Percentiles rank a stretch among this genome's conserved stretches.
These are phyloP conservation scores for Trichoderma brevicompactum DNA, from an alignment of 2,329 filamentous ascomycete species.

Conservation along the genomic window DNA sequence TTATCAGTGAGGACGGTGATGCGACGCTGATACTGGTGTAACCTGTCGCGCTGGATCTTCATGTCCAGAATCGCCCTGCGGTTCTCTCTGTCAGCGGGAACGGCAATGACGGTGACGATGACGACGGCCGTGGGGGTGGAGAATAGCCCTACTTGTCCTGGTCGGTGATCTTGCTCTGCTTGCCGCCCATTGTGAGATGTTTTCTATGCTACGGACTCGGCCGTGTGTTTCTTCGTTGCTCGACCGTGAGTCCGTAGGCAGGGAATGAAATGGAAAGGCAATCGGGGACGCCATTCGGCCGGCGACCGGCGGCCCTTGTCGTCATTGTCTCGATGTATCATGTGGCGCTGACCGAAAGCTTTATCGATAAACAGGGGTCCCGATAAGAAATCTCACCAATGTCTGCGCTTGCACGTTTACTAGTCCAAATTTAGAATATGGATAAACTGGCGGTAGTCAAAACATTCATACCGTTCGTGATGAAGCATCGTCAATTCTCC, in stretches of 20 bases:
- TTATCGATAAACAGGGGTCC: slow-evolving; percentile 25
- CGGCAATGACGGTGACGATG: background rate
- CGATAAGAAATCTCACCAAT: background rate
- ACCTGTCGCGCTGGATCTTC: slow-evolving; percentile 95
- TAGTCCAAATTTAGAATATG: background rate
- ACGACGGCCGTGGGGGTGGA: background rate
- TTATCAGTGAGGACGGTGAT: slow-evolving; percentile 84
- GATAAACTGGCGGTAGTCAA: background rate
- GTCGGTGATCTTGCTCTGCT: slow-evolving; percentile 61
- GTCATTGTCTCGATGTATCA: slow-evolving; percentile 28
- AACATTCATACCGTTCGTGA: no score
- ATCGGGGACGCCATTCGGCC: background rate
- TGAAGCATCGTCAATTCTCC: no score
- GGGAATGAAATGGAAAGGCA: background rate
- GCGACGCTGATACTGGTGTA: slow-evolving; percentile 92
- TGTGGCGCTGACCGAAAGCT: slow-evolving; percentile 21
- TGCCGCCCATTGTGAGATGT: slow-evolving; percentile 55
- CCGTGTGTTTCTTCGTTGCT: slow-evolving; percentile 4
- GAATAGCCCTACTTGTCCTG: slow-evolving; percentile 74
- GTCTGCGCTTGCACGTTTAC: background rate
- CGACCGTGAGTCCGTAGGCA: slow-evolving; percentile 3
- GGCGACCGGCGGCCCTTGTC: slow-evolving; percentile 19
- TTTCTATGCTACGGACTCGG: slow-evolving; percentile 9
- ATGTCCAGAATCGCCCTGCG: slow-evolving; percentile 91
- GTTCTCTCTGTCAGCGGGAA: background rate